These are phyloP conservation scores for Rhodosporidiobolus odoratus DNA, from an alignment of 768 basidiomycete genomes.

Conservation along the genomic window DNA sequence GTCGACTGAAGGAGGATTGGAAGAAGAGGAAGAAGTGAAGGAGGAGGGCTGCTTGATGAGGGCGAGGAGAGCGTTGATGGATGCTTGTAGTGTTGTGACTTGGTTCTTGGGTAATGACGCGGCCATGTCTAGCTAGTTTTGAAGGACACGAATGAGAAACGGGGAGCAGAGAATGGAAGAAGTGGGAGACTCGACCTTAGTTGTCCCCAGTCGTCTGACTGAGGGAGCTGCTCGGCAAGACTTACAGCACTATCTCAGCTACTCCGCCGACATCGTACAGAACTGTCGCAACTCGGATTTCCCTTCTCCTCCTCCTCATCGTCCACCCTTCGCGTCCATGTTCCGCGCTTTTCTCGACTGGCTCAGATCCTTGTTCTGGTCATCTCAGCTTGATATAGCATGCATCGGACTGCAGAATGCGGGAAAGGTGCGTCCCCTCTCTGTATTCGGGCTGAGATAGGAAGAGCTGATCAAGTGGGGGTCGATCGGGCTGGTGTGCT, in stretches of 20 bases:
- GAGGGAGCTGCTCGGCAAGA: neutral
- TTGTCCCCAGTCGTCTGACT: too few species aligned
- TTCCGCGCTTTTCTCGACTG: slow-evolving; percentile 27
- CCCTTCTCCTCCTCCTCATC: neutral
- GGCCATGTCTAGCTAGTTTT: neutral
- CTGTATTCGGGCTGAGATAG: neutral
- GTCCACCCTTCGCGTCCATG: neutral
- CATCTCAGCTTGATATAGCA: slow-evolving; percentile 21
- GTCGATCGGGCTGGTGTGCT: neutral
- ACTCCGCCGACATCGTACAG: too few species aligned
- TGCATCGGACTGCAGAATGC: slow-evolving; percentile 35
- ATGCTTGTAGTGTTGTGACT: neutral
- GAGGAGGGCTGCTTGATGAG: neutral
- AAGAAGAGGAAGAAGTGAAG: neutral
- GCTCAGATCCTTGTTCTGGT: slow-evolving; percentile 32
- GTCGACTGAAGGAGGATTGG: neutral
- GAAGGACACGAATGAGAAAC: too few species aligned
- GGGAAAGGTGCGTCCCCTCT: slow-evolving; percentile 20
- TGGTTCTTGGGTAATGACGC: neutral
- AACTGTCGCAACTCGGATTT: neutral
- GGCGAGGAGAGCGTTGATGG: neutral
- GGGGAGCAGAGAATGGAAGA: too few species aligned
- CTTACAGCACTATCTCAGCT: too few species aligned
- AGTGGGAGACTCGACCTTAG: too few species aligned
- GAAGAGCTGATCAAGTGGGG: neutral